These are phyloP conservation scores for Gastrolobium bilobum DNA, from an alignment of 306 rosid species.

Conservation along the genomic window DNA sequence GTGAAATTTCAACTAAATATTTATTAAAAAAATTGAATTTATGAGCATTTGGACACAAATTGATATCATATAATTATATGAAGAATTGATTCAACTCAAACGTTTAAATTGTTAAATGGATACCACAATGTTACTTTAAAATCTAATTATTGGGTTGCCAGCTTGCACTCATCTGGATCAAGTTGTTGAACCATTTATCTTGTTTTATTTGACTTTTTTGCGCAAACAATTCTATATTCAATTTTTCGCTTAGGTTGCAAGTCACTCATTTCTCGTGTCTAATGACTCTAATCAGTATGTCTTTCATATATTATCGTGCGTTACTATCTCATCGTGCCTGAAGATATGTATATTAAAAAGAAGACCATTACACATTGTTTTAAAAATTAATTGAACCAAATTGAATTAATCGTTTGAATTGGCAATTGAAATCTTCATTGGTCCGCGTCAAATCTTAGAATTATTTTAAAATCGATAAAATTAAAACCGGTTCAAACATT, in stretches of 20 bases:
- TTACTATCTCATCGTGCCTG: background rate
- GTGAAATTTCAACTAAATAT: too few species aligned
- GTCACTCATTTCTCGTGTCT: background rate
- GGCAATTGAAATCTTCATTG: background rate
- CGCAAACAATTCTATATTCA: background rate
- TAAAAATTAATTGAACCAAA: conserved; percentile 2
- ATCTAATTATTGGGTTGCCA: background rate
- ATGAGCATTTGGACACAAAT: too few species aligned
- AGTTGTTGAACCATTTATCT: background rate
- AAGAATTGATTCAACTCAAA: too few species aligned
- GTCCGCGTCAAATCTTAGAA: background rate
- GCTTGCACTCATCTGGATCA: background rate
- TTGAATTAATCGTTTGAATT: background rate
- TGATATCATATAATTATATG: too few species aligned
- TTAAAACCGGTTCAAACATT: background rate
- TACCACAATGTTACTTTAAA: too few species aligned
- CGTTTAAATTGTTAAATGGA: too few species aligned
- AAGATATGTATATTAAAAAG: background rate
- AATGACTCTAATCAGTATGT: background rate
- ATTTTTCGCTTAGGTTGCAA: conserved; percentile 19
- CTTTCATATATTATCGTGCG: background rate
- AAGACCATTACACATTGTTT: background rate
- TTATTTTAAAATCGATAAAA: background rate
- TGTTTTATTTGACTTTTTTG: conserved; percentile 32
- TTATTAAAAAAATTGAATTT: too few species aligned